These are phyloP conservation scores for Wickerhamomyces silvicola DNA, from an alignment of 805 yeast species.

Conservation along the genomic window DNA sequence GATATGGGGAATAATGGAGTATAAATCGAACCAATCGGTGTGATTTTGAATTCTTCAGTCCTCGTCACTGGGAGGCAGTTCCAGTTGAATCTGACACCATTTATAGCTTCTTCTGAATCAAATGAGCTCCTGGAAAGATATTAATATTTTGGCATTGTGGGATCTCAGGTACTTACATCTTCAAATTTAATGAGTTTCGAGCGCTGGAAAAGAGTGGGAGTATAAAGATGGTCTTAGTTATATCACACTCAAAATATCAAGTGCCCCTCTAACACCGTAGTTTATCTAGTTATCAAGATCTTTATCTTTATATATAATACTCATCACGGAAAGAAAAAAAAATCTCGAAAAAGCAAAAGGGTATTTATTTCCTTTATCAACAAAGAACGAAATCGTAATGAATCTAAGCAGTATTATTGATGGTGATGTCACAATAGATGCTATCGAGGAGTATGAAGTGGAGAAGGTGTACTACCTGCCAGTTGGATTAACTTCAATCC, in stretches of 20 bases:
- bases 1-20: conserved; percentile 63
- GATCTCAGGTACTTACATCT: background rate
- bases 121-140: conserved; percentile 25
- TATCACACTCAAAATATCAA: too few species aligned
- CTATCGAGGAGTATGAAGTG: background rate
- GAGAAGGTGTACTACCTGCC: conserved; percentile 28
- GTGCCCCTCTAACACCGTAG: too few species aligned
- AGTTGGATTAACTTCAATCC: conserved; percentile 36
- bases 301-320: too few species aligned
- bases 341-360: background rate
- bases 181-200: too few species aligned
- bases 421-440: conserved; percentile 3
- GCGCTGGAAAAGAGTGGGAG: too few species aligned
- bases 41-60: conserved; percentile 80
- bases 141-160: conserved; percentile 19
- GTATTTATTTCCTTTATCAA: too few species aligned
- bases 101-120: conserved; percentile 56
- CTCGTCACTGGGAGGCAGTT: conserved; percentile 83
- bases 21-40: conserved; percentile 86
- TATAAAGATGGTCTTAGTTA: too few species aligned
- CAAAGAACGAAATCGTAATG: conserved; percentile 2
- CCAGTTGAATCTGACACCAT: conserved; percentile 72
- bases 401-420: conserved; percentile 10
- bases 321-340: background rate
- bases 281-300: too few species aligned